Conservation (phyloP, 2,329 filamentous ascomycete genomes). For the Dactylonectria macrodidyma region DNA sequence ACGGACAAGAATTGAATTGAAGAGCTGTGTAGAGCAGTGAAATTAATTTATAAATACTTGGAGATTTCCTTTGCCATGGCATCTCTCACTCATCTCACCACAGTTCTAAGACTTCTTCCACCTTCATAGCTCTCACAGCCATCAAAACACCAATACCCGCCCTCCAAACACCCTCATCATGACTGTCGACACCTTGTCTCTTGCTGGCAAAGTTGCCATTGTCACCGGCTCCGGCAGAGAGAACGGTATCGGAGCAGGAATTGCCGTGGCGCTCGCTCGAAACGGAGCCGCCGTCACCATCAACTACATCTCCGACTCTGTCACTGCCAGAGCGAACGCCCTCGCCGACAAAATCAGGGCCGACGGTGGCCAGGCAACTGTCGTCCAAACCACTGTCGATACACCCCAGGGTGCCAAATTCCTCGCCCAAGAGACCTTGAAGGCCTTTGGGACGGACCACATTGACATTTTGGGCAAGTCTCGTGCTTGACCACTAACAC, state of each 20-base stretch:
- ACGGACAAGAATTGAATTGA: neutral
- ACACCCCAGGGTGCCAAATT: conserved; percentile 50
- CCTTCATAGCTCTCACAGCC: neutral
- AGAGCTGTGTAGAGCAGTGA: neutral
- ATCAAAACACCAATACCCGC: neutral
- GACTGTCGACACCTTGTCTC: conserved; percentile 54
- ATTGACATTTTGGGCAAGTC: conserved; percentile 59
- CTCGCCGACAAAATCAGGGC: conserved; percentile 48
- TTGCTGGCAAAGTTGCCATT: conserved; percentile 59
- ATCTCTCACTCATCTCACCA: neutral
- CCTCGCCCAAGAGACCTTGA: conserved; percentile 54
- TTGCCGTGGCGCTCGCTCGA: conserved; percentile 56
- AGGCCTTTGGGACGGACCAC: conserved; percentile 51
- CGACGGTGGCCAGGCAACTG: conserved; percentile 50
- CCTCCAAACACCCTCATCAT: conserved; percentile 35
- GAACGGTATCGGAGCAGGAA: conserved; percentile 61
- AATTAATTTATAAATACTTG: neutral
- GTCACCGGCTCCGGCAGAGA: conserved; percentile 62
- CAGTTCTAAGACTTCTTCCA: neutral
- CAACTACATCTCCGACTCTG: conserved; percentile 57
- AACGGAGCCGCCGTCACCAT: conserved; percentile 59
- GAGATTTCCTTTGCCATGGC: neutral
- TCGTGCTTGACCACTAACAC: too few relatives aligned
- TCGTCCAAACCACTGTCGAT: conserved; percentile 53
- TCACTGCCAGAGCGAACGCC: conserved; percentile 48